Base-by-base conservation (phyloP, 2,329 filamentous ascomycete species). In the Neonectria punicea region DNA sequence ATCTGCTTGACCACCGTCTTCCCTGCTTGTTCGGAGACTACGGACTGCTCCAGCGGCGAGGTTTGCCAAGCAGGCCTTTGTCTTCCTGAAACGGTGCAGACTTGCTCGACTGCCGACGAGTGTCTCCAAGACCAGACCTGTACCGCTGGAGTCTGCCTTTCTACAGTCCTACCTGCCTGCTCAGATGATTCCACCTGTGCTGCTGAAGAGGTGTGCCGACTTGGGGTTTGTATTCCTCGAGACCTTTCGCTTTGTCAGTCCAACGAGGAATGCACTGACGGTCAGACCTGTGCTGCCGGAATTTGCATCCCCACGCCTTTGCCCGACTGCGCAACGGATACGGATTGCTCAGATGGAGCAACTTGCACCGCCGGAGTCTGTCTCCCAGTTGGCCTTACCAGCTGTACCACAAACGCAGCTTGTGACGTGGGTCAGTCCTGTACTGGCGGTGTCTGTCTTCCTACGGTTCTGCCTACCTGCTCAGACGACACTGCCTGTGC, bases 161-260 rank as follows among this genome's bases (percentile, higher is more conserved):
- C 55, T 1, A 30, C 44, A 14, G 16, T 28, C 3, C 20, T 58
- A 2, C 32, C 55, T 3, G 16, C 55, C 4, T 58, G 55, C n/a
- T 16, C 55, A 0, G 44, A 32, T 2, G 44, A 56, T 22, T 36
- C n/a, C 14, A 8, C 16, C n/a, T 56, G 53, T 22, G 8, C 10
- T 25, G 10, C 43, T 2, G 25, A 36, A 5, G 5, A 46, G 20
- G 53, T 36, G 1, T 56, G 53, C 18, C 10, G 53, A 16, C 53
- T 63, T 18, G 60, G 60, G 3, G 10, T 63, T 1, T 63, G 60
- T 9, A n/a, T 63, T 30, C 60, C 60, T 4, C 34, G 60, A 13
- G 53, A 53, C 5, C 20, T 63, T 20, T 22, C 20, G 0, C 13
- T 30, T 0, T 56, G 60, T 18, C 22, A 28, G 2, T 30, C 39